Percentiles rank a stretch among this genome's conserved stretches.
Conservation (phyloP, 805 yeast genomes). For the Suhomyces sp. region DNA sequence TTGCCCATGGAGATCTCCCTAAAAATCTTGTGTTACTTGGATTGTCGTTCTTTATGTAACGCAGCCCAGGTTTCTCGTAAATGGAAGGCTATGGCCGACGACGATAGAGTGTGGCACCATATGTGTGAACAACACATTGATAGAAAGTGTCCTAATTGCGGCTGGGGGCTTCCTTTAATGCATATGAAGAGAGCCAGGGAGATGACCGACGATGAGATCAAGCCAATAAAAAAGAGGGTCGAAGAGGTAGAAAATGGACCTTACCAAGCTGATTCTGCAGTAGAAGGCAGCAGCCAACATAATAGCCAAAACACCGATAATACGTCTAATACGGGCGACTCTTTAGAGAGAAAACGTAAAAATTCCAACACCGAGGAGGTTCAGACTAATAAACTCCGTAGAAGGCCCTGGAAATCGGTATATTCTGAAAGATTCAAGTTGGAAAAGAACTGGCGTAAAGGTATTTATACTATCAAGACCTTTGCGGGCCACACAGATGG, state of each 20-base stretch:
- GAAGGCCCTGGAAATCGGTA: conserved; percentile 92
- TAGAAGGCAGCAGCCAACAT: background rate
- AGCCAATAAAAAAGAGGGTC: conserved; percentile 11
- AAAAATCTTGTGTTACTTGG: conserved; percentile 82
- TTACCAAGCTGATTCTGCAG: background rate
- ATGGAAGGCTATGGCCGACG: conserved; percentile 91
- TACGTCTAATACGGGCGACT: too few species aligned
- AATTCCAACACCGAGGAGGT: background rate
- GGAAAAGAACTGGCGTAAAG: conserved; percentile 93
- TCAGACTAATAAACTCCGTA: conserved; percentile 14
- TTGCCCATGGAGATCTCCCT: conserved; percentile 84
- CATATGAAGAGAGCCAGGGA: conserved; percentile 77
- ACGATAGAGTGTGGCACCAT: conserved; percentile 96
- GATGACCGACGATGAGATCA: conserved; percentile 23
- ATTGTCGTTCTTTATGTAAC: conserved; percentile 87
- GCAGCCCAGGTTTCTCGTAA: conserved; percentile 89
- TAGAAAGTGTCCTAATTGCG: conserved; percentile 95
- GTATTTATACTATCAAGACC: conserved; percentile 58
- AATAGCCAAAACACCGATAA: background rate
- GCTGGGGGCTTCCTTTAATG: conserved; percentile 96
- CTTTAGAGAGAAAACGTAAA: background rate
- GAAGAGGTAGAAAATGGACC: background rate
- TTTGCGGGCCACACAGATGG: conserved; percentile 87
- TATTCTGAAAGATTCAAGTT: conserved; percentile 87
- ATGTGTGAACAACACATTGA: conserved; percentile 99